Base-by-base conservation (phyloP, 129 eudicot species). In the Tanacetum coccineum region DNA sequence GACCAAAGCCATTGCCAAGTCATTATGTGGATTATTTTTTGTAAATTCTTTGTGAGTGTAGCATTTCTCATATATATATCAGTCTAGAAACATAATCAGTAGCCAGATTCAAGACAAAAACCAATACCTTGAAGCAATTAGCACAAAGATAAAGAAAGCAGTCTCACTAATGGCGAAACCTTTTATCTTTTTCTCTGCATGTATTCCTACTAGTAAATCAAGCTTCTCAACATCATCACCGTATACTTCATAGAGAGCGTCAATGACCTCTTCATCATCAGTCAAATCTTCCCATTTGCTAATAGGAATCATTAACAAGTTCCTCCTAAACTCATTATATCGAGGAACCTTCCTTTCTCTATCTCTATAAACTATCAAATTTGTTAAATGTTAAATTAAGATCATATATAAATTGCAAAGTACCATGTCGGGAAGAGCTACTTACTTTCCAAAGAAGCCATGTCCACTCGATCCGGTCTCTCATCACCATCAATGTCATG, bases 151-250 rank as follows among this genome's bases (percentile, higher is more conserved):
- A 78, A 80, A 80, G 77, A 83, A 83, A 17, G 88, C 81, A 17
- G 85, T 83, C 63, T 80, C 88, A 32, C 85, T 76, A 18, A 83
- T 83, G 61, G 88, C 88, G 20, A 77, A 83, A 46, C 88, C 88
- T 74, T 80, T 74, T 17, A 83, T 80, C 40, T 83, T 80, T 49
- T 62, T 83, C 75, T 83, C 84, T 0, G 88, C 82, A 21, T 83
- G 88, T 66, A 83, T 54, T 18, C 89, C 89, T 8, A 84, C 85
- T 17, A 64, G 78, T 36, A 84, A 68, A 57, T 84, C 89, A 30
- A 84, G 82, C 74, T 77, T 84, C 81, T 84, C 89, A 19, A 84
- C 76, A 52, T 80, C 85, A 56, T 84, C 76, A 28, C 85, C 89
- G 32, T 84, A 84, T 18, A 84, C 82, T 55, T 84, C 74, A 13